These are phyloP conservation scores for Bretschneidera sinensis DNA, from an alignment of 345 rosid species.

Conservation along the genomic window DNA sequence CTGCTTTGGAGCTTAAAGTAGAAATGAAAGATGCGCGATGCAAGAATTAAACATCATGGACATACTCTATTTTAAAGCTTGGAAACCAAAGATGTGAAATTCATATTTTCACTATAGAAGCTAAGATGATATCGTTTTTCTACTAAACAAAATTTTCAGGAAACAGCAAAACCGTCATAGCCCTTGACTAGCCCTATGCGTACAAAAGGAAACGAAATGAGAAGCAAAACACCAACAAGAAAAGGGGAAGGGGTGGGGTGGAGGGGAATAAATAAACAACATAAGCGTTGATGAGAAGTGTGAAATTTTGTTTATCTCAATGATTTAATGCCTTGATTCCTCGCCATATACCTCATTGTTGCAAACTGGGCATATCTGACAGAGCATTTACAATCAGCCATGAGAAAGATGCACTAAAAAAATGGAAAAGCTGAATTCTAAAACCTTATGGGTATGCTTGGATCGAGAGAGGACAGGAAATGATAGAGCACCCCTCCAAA, in stretches of 20 bases:
- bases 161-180: background rate
- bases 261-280: background rate
- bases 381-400: no score
- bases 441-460: no score
- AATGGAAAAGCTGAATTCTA: no score
- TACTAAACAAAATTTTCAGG: constrained; percentile 16
- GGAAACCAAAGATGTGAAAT: no score
- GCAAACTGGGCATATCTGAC: constrained; percentile 64
- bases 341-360: constrained; percentile 48
- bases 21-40: no score
- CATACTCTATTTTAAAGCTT: no score
- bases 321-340: constrained; percentile 30
- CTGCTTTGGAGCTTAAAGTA: no score
- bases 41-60: no score
- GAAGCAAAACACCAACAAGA: background rate
- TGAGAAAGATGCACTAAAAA: no score
- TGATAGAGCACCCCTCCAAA: no score
- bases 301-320: constrained; percentile 6
- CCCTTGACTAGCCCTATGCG: constrained; percentile 27
- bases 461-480: no score
- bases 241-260: background rate
- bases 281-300: background rate
- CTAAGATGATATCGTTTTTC: constrained; percentile 4
- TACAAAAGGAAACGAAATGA: constrained; percentile 11
- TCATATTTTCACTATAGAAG: constrained; percentile 14